A percentile compares a stretch with the other conserved stretches of the same genome.
Conservation (phyloP, 345 rosid species). For the Pistacia vera region DNA sequence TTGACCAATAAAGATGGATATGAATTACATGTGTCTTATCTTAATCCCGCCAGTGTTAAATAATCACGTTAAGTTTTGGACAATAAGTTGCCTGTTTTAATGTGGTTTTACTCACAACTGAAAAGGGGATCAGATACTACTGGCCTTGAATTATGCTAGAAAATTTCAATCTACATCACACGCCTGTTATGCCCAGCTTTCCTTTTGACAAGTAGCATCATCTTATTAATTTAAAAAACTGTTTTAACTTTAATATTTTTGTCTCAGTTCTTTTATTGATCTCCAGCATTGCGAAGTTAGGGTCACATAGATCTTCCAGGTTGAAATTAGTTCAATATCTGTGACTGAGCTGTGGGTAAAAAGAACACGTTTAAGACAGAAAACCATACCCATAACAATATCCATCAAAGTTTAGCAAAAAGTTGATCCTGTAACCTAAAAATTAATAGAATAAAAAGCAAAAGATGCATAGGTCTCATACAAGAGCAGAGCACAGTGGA, state of each 20-base stretch:
- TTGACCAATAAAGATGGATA: too few species aligned
- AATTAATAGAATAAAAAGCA: not conserved
- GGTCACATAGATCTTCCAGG: not conserved
- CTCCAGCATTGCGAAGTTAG: not conserved
- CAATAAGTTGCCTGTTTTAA: too few species aligned
- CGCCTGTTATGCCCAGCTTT: not conserved
- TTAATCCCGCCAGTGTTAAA: too few species aligned
- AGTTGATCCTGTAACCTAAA: constrained; percentile 17
- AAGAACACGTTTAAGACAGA: not conserved
- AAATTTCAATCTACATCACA: not conserved
- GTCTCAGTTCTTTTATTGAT: not conserved
- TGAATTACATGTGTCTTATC: too few species aligned
- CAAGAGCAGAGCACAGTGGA: constrained; percentile 9
- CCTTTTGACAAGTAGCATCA: not conserved
- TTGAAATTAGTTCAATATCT: not conserved
- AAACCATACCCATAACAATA: not conserved
- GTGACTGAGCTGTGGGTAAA: not conserved
- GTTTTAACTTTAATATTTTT: too few species aligned
- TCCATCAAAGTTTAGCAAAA: constrained; percentile 16
- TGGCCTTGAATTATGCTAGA: not conserved
- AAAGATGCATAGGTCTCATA: not conserved
- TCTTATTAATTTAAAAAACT: not conserved
- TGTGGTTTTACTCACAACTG: too few species aligned
- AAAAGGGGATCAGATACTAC: not conserved
- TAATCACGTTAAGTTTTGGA: too few species aligned